Percentiles rank a stretch among this genome's conserved stretches.
phyloP scores from a whole-genome alignment of 495 filamentous ascomycete genomes.

The Apodospora peruviana region DNA sequence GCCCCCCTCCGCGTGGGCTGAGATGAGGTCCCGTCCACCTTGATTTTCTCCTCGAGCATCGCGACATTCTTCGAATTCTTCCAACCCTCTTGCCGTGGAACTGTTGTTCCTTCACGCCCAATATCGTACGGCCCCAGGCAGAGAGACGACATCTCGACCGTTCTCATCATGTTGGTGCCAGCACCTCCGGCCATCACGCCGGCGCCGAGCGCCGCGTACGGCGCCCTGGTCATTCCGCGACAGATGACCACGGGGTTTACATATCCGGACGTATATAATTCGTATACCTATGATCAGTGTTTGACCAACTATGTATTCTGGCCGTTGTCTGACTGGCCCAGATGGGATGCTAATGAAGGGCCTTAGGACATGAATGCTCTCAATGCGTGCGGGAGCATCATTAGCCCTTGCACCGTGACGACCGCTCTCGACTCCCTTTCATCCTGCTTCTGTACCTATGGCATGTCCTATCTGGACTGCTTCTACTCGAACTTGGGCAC shows the following conservation, averaged over 20 bases:
- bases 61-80: no score
- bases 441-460: conserved; percentile 16
- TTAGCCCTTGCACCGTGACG: conserved; percentile 12
- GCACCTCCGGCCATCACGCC: conserved; percentile 10
- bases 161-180: background rate
- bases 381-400: conserved; percentile 5
- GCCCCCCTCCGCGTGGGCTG: no score
- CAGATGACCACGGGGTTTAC: conserved; percentile 10
- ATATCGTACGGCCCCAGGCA: background rate
- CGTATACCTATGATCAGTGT: no score
- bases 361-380: no score
- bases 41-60: no score
- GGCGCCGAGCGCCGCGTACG: conserved; percentile 3
- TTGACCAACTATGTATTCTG: no score
- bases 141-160: background rate
- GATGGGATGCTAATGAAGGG: no score
- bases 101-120: background rate
- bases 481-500: conserved; percentile 7
- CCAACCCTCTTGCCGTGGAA: background rate
- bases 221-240: conserved; percentile 10
- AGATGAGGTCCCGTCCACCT: no score
- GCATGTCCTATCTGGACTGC: conserved; percentile 16
- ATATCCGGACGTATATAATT: no score
- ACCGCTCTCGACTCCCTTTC: background rate
- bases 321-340: no score